These are phyloP conservation scores for Eucalyptus erythrocorys DNA, from an alignment of 345 rosid genomes.

Conservation along the genomic window DNA sequence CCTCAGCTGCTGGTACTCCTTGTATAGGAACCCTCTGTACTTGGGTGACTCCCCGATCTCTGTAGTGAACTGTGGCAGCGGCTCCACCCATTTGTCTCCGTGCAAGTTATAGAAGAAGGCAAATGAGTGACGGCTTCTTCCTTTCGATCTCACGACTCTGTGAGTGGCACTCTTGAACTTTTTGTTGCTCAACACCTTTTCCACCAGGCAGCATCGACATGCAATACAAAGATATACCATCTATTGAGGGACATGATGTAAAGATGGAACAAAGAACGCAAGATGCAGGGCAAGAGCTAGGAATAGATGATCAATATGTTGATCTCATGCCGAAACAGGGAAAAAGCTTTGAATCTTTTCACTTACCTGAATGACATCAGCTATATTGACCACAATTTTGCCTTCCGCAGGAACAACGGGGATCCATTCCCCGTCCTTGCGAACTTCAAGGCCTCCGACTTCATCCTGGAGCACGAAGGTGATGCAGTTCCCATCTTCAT, in stretches of 20 bases:
- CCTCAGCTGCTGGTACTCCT: conserved; percentile 26
- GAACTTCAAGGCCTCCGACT: conserved; percentile 35
- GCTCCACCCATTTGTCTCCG: conserved; percentile 43
- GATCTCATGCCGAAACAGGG: neutral
- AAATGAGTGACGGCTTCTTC: conserved; percentile 21
- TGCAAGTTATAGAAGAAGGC: conserved; percentile 40
- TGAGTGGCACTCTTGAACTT: conserved; percentile 44
- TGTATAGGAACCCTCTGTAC: conserved; percentile 25
- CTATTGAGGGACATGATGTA: neutral
- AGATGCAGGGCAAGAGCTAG: neutral
- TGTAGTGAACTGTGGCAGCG: conserved; percentile 26
- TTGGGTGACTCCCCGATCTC: conserved; percentile 31
- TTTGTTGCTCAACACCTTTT: conserved; percentile 43
- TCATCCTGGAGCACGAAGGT: conserved; percentile 42
- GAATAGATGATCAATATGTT: neutral
- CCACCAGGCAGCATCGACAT: neutral
- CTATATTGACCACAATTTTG: conserved; percentile 26
- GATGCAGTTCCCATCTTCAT: conserved; percentile 37
- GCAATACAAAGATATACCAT: neutral
- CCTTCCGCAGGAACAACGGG: conserved; percentile 12
- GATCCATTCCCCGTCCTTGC: conserved; percentile 29
- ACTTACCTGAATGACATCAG: conserved; percentile 37
- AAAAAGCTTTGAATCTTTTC: neutral
- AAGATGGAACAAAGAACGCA: neutral
- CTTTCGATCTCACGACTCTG: conserved; percentile 32